Evolutionary conservation across 345 rosid genomes (phyloP).

Genomic region (Pugionium dolabratum): DNA sequence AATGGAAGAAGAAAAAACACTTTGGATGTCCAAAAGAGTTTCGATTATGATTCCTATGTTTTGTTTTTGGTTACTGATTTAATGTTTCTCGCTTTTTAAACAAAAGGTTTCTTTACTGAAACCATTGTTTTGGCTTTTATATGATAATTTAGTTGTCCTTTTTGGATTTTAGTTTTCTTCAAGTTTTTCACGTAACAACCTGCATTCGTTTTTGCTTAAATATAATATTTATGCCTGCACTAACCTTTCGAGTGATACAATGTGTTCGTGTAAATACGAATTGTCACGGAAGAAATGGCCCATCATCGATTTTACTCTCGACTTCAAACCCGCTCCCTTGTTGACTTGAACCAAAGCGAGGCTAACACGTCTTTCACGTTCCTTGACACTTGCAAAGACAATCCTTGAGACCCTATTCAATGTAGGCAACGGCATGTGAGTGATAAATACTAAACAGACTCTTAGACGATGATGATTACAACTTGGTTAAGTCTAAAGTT

Average conservation of each 20-base stretch:
- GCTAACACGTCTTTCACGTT: background rate
- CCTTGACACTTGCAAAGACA: slow-evolving; percentile 52
- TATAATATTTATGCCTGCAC: no score
- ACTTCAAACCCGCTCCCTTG: background rate
- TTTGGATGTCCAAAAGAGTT: background rate
- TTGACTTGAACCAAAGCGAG: background rate
- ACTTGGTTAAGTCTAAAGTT: slow-evolving; percentile 30
- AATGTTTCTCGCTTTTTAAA: slow-evolving; percentile 15
- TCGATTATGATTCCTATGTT: slow-evolving; percentile 14
- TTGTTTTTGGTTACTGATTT: background rate
- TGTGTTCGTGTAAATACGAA: no score
- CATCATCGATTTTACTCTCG: background rate
- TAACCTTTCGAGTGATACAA: no score
- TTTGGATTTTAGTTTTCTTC: background rate
- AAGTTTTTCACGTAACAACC: no score
- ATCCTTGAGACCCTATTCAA: slow-evolving; percentile 38
- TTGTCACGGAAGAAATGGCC: background rate
- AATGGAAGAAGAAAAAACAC: background rate
- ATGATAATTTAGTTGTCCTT: slow-evolving; percentile 7
- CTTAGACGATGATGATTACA: slow-evolving; percentile 34
- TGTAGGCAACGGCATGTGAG: slow-evolving; percentile 46
- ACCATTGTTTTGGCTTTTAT: slow-evolving; percentile 2
- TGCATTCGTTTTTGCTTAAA: no score
- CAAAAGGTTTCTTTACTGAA: background rate
- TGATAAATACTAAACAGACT: slow-evolving; percentile 41